Evolutionary conservation across 2,329 filamentous ascomycete species (phyloP).

Genomic region (Aspergillus uvarum): DNA sequence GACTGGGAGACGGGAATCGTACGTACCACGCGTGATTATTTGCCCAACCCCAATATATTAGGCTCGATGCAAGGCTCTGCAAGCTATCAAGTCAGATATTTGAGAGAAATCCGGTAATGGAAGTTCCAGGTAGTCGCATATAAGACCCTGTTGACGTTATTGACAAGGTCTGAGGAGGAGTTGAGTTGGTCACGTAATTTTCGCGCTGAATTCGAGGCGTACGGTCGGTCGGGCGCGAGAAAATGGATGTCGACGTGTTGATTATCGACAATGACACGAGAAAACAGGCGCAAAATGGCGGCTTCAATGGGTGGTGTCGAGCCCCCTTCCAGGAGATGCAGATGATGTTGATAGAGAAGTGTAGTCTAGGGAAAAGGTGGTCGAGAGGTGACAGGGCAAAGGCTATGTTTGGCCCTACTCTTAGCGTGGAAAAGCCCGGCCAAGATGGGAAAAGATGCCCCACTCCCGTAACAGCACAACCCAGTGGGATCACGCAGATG

Average conservation of each 20-base stretch:
- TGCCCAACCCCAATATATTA: conserved; percentile 22
- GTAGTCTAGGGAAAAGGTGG: conserved; percentile 25
- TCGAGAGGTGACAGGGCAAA: conserved; percentile 37
- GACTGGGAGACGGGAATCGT: conserved; percentile 21
- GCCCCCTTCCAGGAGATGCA: conserved; percentile 14
- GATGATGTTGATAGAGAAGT: conserved; percentile 21
- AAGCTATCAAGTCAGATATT: conserved; percentile 17
- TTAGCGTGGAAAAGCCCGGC: conserved; percentile 40
- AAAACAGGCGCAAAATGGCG: conserved; percentile 17
- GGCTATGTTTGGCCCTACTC: conserved; percentile 44
- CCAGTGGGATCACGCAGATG: conserved; percentile 26
- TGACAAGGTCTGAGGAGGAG: conserved; percentile 26
- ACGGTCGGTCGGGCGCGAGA: conserved; percentile 2
- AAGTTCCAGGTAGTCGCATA: conserved; percentile 22
- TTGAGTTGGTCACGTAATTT: conserved; percentile 19
- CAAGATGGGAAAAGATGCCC: conserved; percentile 35
- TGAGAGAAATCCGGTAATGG: conserved; percentile 19
- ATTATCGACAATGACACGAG: conserved; percentile 20
- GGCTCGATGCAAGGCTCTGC: conserved; percentile 22
- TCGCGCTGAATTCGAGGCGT: conserved; percentile 8
- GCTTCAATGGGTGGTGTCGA: conserved; percentile 8
- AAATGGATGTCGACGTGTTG: conserved; percentile 1
- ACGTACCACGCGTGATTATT: conserved; percentile 43
- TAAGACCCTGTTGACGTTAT: conserved; percentile 33
- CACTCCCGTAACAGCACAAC: conserved; percentile 29